A percentile compares a stretch with the other conserved stretches of the same genome.
Evolutionary conservation across 805 yeast species (phyloP).

Genomic region (Aciculoconidium aculeatum): DNA sequence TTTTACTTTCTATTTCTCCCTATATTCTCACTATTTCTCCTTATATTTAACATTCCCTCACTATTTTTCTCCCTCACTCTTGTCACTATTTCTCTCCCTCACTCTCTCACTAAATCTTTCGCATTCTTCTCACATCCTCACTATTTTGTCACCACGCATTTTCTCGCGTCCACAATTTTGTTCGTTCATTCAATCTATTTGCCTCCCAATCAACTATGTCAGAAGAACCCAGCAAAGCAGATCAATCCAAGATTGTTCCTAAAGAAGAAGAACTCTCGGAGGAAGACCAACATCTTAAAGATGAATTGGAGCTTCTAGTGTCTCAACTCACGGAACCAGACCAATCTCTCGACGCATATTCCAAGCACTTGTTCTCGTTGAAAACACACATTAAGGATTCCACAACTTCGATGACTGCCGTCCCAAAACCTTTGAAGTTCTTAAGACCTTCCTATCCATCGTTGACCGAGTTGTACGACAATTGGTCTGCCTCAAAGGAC

Average conservation of each 20-base stretch:
- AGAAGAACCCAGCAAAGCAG: too few relatives aligned
- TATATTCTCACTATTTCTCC: too few relatives aligned
- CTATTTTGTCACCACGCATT: too few relatives aligned
- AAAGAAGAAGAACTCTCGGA: conserved; percentile 83
- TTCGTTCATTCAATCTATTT: not conserved
- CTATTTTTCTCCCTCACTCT: not conserved
- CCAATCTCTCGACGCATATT: conserved; percentile 41
- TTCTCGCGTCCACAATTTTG: not conserved
- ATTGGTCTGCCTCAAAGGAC: conserved; percentile 47
- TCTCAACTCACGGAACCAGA: conserved; percentile 63
- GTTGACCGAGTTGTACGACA: conserved; percentile 59
- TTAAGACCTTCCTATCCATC: conserved; percentile 78
- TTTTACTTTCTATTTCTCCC: too few relatives aligned
- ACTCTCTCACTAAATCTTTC: conserved; percentile 1
- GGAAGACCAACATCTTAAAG: conserved; percentile 85
- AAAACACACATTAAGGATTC: conserved; percentile 81
- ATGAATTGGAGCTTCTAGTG: conserved; percentile 80
- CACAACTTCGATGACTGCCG: conserved; percentile 98
- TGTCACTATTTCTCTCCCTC: not conserved
- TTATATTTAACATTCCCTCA: not conserved
- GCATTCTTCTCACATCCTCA: conserved; percentile 5
- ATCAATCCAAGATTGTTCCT: too few relatives aligned
- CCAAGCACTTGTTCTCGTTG: conserved; percentile 59
- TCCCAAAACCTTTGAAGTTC: conserved; percentile 96
- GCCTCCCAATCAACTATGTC: conserved; percentile 17